phyloP scores from a whole-genome alignment of 129 eudicot species.

The Artemisia argyi region DNA sequence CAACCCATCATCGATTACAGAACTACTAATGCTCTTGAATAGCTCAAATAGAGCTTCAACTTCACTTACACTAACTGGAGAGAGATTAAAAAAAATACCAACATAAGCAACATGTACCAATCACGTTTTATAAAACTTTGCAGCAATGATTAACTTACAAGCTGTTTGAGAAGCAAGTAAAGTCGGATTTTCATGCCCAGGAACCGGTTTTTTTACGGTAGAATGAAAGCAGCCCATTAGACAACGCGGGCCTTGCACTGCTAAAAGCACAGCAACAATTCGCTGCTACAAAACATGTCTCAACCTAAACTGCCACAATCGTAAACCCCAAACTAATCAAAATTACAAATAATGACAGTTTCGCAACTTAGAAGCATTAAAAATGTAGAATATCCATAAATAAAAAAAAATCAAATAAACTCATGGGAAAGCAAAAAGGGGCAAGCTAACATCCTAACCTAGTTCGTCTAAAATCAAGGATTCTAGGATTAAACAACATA shows the following conservation, averaged over 20 bases:
- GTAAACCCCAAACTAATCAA: constrained; percentile 36
- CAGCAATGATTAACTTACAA: constrained; percentile 56
- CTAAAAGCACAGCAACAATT: constrained; percentile 44
- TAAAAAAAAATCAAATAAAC: too few relatives aligned
- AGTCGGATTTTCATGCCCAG: constrained; percentile 82
- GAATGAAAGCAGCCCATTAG: constrained; percentile 93
- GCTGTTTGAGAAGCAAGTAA: constrained; percentile 95
- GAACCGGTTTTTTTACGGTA: constrained; percentile 61
- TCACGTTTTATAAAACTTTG: not conserved
- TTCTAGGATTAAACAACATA: not conserved
- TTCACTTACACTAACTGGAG: constrained; percentile 94
- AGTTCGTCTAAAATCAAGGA: not conserved
- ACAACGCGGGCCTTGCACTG: constrained; percentile 34
- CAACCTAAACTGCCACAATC: constrained; percentile 53
- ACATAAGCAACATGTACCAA: constrained; percentile 7
- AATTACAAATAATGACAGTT: not conserved
- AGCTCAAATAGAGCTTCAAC: constrained; percentile 98
- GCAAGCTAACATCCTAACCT: too few relatives aligned
- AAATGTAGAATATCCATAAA: too few relatives aligned
- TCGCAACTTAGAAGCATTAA: too few relatives aligned
- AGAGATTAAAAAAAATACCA: constrained; percentile 20
- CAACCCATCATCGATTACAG: constrained; percentile 92
- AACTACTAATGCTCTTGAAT: constrained; percentile 94
- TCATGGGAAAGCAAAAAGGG: too few relatives aligned
- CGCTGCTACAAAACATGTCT: constrained; percentile 60